phyloP scores from a whole-genome alignment of 1,284 basidiomycete species.

The Phaffia rhodozyma region DNA sequence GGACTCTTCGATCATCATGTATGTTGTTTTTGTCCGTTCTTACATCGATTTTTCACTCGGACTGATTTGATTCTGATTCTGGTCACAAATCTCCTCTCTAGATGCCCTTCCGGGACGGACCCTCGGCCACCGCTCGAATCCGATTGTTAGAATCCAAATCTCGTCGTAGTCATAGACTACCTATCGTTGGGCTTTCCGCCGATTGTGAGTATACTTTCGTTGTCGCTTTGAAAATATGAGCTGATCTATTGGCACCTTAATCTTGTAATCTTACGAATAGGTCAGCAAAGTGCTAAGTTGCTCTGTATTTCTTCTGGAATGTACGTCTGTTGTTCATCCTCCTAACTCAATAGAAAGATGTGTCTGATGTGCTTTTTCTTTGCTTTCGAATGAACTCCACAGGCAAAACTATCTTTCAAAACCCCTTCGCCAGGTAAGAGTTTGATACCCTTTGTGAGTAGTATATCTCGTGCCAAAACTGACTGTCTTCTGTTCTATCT shows the following conservation, averaged over 20 bases:
- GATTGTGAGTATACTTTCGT: too few relatives aligned
- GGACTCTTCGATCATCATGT: conserved; percentile 6
- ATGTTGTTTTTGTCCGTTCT: not conserved
- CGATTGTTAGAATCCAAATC: conserved; percentile 11
- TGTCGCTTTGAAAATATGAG: too few relatives aligned
- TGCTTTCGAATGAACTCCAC: too few relatives aligned
- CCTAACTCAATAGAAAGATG: too few relatives aligned
- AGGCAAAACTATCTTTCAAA: too few relatives aligned
- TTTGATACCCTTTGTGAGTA: too few relatives aligned
- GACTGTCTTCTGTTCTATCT: too few relatives aligned
- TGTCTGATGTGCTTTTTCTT: too few relatives aligned
- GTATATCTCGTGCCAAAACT: too few relatives aligned
- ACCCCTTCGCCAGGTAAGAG: too few relatives aligned
- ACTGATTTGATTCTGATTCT: not conserved
- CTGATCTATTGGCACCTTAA: not conserved
- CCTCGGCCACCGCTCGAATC: conserved; percentile 6
- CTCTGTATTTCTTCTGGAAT: conserved; percentile 9
- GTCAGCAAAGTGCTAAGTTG: not conserved
- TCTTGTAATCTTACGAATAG: not conserved
- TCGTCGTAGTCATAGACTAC: not conserved
- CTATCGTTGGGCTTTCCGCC: not conserved
- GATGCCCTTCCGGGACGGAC: conserved; percentile 11
- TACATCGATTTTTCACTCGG: not conserved
- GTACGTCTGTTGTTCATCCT: not conserved
- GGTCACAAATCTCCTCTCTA: not conserved